Base-by-base conservation (phyloP, 257 asterid species). In the Voacanga thouarsii region DNA sequence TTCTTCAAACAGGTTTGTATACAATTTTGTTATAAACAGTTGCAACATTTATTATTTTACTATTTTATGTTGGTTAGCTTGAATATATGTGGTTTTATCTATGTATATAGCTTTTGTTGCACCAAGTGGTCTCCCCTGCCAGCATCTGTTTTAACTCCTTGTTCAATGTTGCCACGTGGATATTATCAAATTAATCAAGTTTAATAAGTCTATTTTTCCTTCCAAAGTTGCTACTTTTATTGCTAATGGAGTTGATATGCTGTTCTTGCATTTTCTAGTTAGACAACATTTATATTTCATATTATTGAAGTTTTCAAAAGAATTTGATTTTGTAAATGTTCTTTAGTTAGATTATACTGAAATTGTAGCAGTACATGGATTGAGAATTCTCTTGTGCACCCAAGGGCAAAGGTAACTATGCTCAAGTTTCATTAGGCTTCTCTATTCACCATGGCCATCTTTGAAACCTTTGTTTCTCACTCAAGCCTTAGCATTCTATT, bases 1-100 rank as follows among this genome's bases (percentile, higher is more conserved):
- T 85, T 75, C 88, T 66, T 78, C 88, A 77, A 64, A 80, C 83
- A 87, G 98, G 97, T 93, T 75, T 57, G 83, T 50, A 19, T 53
- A 68, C 2, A 12, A 28, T 41, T 43, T 68, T 41, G 51, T n/a
- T 39, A 18, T 23, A 1, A 37, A 43, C 53, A 68, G 53, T 68
- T 19, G 30, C 51, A 68, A 4, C 3, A 19, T 41, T 11, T 68
- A 30, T 9, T 41, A 39, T 39, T 66, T n/a, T 19, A 39, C 72
- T 41, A 12, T 41, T 68, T 68, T 68, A 26, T 68, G 8, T 33
- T 65, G 24, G 45, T 30, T 41, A 21, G 53, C 53, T 39, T 67
- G 50, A 1, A 19, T 8, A 68, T 10, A 68, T 8, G 7, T n/a
- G 73, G 21, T 41, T 68, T 68, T 30, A 39, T 10, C 50, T 19